A percentile compares a stretch with the other conserved stretches of the same genome.
phyloP scores from a whole-genome alignment of 2,329 filamentous ascomycete genomes.

The Fusarium goolgardi region DNA sequence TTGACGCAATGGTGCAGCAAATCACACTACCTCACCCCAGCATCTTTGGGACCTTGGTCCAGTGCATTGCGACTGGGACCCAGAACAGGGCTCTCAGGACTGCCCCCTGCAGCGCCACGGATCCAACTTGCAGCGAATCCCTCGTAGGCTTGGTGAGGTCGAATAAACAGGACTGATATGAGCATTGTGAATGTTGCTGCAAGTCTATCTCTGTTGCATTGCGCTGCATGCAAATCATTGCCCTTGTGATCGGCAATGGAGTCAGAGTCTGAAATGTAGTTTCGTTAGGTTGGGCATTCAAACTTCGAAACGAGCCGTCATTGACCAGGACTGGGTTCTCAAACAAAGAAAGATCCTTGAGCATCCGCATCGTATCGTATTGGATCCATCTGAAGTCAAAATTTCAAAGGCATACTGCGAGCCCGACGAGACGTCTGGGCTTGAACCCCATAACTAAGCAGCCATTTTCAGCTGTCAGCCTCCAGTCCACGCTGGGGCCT shows the following conservation, averaged over 20 bases:
- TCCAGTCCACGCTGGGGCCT: conserved; percentile 19
- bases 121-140: conserved; percentile 32
- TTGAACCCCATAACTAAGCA: conserved; percentile 27
- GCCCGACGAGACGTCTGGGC: conserved; percentile 34
- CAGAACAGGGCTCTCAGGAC: conserved; percentile 36
- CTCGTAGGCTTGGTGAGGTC: conserved; percentile 21
- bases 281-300: conserved; percentile 39
- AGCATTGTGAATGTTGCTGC: conserved; percentile 14
- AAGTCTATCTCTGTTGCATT: conserved; percentile 25
- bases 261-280: conserved; percentile 15
- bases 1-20: conserved; percentile 49
- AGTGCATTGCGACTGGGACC: conserved; percentile 27
- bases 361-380: conserved; percentile 11
- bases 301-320: conserved; percentile 30
- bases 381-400: conserved; percentile 9
- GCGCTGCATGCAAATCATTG: conserved; percentile 33
- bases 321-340: conserved; percentile 32
- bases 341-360: conserved; percentile 13
- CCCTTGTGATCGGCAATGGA: conserved; percentile 30
- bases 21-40: conserved; percentile 36
- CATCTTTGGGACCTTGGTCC: conserved; percentile 31
- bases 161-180: conserved; percentile 13
- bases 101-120: conserved; percentile 33
- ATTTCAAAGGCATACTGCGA: conserved; percentile 26
- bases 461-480: conserved; percentile 26